Evolutionary conservation across 306 rosid genomes (phyloP).

Genomic region (Casuarina glauca): DNA sequence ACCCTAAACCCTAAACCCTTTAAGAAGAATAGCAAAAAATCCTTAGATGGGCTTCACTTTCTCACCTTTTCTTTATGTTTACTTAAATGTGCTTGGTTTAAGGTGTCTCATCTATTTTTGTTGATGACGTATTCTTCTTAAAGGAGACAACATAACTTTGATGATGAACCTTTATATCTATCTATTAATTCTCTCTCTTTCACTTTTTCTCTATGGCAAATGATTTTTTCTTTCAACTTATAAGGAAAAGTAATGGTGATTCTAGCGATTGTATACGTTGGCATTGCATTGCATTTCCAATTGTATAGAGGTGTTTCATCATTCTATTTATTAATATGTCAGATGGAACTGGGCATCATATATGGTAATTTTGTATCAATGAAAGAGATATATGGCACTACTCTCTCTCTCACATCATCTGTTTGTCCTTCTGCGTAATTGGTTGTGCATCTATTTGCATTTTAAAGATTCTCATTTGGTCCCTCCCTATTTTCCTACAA

Average conservation of each 20-base stretch:
- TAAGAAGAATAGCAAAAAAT: constrained; percentile 75
- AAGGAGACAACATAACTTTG: constrained; percentile 87
- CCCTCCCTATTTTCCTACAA: background rate
- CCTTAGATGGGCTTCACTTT: constrained; percentile 44
- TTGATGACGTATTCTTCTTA: constrained; percentile 82
- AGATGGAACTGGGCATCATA: background rate
- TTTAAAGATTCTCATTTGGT: background rate
- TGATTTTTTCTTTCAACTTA: constrained; percentile 13
- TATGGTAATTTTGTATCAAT: constrained; percentile 4
- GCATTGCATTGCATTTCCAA: constrained; percentile 13
- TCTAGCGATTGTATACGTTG: background rate
- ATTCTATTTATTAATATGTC: constrained; percentile 10
- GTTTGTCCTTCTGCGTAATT: no score
- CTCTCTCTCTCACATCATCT: background rate
- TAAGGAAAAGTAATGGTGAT: constrained; percentile 64
- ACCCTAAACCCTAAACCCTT: background rate
- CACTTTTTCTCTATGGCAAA: background rate
- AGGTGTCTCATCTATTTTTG: constrained; percentile 19
- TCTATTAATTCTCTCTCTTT: no score
- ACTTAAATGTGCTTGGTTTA: constrained; percentile 9
- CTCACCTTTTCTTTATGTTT: constrained; percentile 8
- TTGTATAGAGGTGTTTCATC: constrained; percentile 12
- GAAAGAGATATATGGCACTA: background rate
- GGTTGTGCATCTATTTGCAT: background rate
- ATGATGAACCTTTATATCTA: constrained; percentile 16